phyloP scores from a whole-genome alignment of 176 grass and related monocot genomes.

The Carex scoparia region DNA sequence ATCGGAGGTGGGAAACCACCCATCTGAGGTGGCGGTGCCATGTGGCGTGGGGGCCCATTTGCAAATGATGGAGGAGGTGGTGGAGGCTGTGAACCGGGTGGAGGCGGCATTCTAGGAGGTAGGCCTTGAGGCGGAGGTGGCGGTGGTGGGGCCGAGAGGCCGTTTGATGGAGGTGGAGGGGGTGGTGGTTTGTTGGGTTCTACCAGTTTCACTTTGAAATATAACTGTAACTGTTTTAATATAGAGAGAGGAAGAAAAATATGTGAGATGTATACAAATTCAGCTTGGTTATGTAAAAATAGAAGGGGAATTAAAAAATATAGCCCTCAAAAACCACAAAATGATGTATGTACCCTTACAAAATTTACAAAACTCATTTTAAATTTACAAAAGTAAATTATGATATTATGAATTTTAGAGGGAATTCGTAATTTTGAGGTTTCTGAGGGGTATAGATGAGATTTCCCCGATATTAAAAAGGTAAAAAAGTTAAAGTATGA shows the following conservation, averaged over 20 bases:
- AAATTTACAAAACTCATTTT: too few species aligned
- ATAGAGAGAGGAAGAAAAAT: slow-evolving; percentile 3
- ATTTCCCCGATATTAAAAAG: background rate
- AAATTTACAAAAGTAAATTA: too few species aligned
- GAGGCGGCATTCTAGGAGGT: slow-evolving; percentile 60
- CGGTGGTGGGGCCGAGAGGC: slow-evolving; percentile 49
- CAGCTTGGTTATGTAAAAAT: background rate
- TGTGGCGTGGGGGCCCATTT: slow-evolving; percentile 64
- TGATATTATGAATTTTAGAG: too few species aligned
- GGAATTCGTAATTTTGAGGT: too few species aligned
- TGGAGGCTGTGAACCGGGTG: slow-evolving; percentile 46
- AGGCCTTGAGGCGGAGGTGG: slow-evolving; percentile 54
- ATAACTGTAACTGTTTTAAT: slow-evolving; percentile 61
- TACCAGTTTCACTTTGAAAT: slow-evolving; percentile 75
- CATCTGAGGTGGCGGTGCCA: slow-evolving; percentile 66
- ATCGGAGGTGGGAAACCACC: slow-evolving; percentile 55
- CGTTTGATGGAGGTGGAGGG: slow-evolving; percentile 44
- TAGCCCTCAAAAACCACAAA: too few species aligned
- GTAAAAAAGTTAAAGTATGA: background rate
- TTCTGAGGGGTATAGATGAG: too few species aligned
- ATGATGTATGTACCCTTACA: too few species aligned
- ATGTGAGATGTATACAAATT: background rate
- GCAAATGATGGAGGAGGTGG: slow-evolving; percentile 57
- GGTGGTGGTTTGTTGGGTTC: slow-evolving; percentile 66
- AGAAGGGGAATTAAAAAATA: too few species aligned